Evolutionary conservation across 768 basidiomycete species (phyloP).

Genomic region (Cystofilobasidium ferigula): DNA sequence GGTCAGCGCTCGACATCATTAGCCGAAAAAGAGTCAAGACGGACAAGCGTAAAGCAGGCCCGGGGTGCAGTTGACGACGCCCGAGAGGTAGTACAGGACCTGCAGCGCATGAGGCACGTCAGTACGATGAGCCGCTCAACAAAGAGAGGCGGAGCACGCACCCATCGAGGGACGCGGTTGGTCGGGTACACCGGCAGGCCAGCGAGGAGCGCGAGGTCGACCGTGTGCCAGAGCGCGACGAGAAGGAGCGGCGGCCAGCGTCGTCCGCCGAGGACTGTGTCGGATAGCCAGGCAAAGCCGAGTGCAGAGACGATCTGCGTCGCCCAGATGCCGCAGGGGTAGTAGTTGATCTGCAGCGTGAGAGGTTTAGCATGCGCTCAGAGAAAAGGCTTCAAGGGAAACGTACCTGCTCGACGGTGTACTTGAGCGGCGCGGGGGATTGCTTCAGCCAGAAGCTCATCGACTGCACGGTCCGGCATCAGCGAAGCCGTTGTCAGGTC

Average conservation of each 20-base stretch:
- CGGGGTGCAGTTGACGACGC: constrained; percentile 7
- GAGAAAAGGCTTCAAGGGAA: background rate
- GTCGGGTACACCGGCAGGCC: background rate
- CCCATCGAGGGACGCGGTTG: background rate
- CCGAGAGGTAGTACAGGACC: constrained; percentile 1
- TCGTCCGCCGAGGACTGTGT: background rate
- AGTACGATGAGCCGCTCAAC: too few species aligned
- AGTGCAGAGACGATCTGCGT: constrained; percentile 3
- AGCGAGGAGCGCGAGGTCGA: background rate
- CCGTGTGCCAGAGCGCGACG: constrained; percentile 8
- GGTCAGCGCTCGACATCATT: too few species aligned
- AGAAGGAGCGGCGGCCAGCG: constrained; percentile 11
- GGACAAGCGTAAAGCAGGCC: constrained; percentile 7
- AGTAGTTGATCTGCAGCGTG: constrained; percentile 17
- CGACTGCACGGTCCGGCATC: background rate
- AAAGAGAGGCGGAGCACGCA: too few species aligned
- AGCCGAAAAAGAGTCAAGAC: background rate
- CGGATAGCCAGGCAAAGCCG: constrained; percentile 4
- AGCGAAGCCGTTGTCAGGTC: background rate
- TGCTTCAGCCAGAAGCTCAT: constrained; percentile 11
- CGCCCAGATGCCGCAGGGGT: constrained; percentile 10
- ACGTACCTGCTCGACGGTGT: background rate
- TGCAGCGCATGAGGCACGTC: too few species aligned
- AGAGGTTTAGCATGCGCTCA: too few species aligned
- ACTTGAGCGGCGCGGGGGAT: background rate